Evolutionary conservation across 2,329 filamentous ascomycete species (phyloP).

Genomic region (Penicillium decumbens): DNA sequence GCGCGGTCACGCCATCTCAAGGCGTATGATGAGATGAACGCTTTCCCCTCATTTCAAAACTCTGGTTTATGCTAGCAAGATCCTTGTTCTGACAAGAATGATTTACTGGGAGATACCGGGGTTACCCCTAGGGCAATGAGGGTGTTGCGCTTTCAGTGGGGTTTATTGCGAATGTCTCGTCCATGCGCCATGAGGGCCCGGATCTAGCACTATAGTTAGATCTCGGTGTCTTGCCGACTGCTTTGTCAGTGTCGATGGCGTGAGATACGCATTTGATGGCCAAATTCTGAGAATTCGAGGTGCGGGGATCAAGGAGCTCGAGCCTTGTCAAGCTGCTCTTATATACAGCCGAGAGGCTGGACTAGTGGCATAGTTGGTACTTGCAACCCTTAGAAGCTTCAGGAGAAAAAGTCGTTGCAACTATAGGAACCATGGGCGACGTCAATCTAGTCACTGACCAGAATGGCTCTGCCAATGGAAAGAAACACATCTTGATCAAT

Average conservation of each 20-base stretch:
- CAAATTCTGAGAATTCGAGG: neutral
- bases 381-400: neutral
- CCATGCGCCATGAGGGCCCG: neutral
- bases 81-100: no score
- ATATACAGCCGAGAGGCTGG: neutral
- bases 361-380: neutral
- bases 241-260: slow-evolving; percentile 9
- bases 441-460: slow-evolving; percentile 3
- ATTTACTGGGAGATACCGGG: no score
- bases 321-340: neutral
- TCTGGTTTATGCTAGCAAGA: neutral
- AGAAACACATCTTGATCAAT: slow-evolving; percentile 58
- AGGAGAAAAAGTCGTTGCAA: neutral
- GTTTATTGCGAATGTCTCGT: slow-evolving; percentile 21
- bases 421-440: slow-evolving; percentile 13
- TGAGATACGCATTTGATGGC: slow-evolving; percentile 8
- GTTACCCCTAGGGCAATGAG: neutral
- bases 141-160: slow-evolving; percentile 15
- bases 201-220: neutral
- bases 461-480: slow-evolving; percentile 26
- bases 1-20: slow-evolving; percentile 15
- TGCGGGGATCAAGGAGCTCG: neutral
- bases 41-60: slow-evolving; percentile 2
- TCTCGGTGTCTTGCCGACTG: slow-evolving; percentile 1
- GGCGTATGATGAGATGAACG: slow-evolving; percentile 13